A percentile compares a stretch with the other conserved stretches of the same genome.
Conservation (phyloP, 805 yeast genomes). For the Cyberlindnera bimundalis region DNA sequence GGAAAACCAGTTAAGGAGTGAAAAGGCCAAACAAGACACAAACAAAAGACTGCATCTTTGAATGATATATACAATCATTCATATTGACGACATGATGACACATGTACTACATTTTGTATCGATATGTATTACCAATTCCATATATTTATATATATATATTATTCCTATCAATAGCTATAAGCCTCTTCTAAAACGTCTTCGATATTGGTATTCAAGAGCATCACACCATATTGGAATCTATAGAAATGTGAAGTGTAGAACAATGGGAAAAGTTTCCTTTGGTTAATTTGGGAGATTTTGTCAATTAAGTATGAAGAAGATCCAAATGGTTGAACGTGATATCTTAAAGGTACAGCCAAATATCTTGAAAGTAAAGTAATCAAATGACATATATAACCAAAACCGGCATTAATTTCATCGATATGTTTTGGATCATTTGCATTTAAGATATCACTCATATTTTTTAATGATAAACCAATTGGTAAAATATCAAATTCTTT, state of each 20-base stretch:
- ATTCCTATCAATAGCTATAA: constrained; percentile 10
- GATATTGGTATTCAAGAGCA: constrained; percentile 35
- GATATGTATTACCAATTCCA: too few species aligned
- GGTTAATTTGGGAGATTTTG: constrained; percentile 32
- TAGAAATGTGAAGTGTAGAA: constrained; percentile 36
- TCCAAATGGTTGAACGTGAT: constrained; percentile 38
- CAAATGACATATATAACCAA: constrained; percentile 36
- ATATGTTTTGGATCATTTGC: constrained; percentile 14
- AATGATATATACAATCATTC: too few species aligned
- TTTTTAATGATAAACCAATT: constrained; percentile 13
- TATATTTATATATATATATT: too few species aligned
- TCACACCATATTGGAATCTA: constrained; percentile 38
- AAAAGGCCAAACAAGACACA: too few species aligned
- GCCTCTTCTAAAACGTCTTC: constrained; percentile 30
- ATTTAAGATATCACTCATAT: constrained; percentile 14
- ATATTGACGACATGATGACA: constrained; percentile 1
- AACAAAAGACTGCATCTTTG: constrained; percentile 1
- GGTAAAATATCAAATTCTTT: constrained; percentile 29
- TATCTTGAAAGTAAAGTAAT: constrained; percentile 31
- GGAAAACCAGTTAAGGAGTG: constrained; percentile 13
- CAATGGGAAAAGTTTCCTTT: constrained; percentile 35
- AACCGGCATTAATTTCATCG: constrained; percentile 30
- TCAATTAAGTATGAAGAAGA: constrained; percentile 39
- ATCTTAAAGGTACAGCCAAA: constrained; percentile 35
- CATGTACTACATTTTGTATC: too few species aligned